Evolutionary conservation across 306 rosid genomes (phyloP), one percentile per base, ranked within the genome.

Genomic region (Prunus dulcis): DNA sequence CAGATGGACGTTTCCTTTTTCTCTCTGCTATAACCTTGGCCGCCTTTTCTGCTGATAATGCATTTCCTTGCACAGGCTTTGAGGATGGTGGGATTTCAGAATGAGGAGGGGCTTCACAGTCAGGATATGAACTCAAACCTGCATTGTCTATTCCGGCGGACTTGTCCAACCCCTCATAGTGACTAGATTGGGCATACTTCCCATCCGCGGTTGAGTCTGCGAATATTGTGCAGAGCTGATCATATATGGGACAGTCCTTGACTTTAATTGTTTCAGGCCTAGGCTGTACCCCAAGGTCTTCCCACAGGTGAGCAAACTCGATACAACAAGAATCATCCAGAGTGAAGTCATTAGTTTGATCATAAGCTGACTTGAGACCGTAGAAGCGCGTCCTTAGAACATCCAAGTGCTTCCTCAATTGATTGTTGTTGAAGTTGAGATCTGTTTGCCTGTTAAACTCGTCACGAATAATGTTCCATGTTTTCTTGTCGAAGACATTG

Each of bases 381-480:
- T 85, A 71, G 81, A 87, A 93, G 79, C 96, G 94, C 1, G 93
- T 89, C 66, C 98, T 88, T 74, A 93, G 85, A 84, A 93, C 96
- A 82, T 91, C 96, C 75, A 93, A 81, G 84, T 93, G 96, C 88
- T 93, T 93, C 89, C 97, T 84, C 88, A 93, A 71, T 75, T 93
- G 97, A 78, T 93, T 93, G 71, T 91, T 93, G 65, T 91, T 93
- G 91, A 93, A 93, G 79, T 82, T 91, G 76, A 93, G 95, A 64
- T 91, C 89, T 3, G 98, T 91, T 81, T 86, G 82, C 84, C 76
- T 81, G 32, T 93, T 93, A 64, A 89, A 89, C 76, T 93, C 96
- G 57, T 89, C 95, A 9, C 98, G 93, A 73, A 91, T 91, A 78
- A 68, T 82, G 77, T 86, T 93, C 95, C 98, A 89, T 2, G 98